phyloP scores from a whole-genome alignment of 768 basidiomycete genomes.

The Phylloporus scabripes region DNA sequence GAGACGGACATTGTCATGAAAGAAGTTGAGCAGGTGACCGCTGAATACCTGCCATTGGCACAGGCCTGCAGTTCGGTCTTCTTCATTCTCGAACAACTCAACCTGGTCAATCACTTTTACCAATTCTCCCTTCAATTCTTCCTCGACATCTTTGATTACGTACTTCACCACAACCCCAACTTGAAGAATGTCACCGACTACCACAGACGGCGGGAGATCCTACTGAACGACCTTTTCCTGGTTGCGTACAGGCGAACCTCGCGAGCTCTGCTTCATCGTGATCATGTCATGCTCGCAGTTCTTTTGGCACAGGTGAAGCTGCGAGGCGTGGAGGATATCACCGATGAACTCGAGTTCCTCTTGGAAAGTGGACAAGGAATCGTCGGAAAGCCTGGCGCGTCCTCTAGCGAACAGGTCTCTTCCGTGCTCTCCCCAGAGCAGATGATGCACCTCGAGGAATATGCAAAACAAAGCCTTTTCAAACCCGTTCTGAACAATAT shows the following conservation, averaged over 20 bases:
- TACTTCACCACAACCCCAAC: constrained; percentile 89
- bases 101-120: constrained; percentile 95
- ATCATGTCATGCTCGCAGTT: constrained; percentile 87
- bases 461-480: constrained; percentile 70
- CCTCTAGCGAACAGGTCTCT: constrained; percentile 35
- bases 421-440: constrained; percentile 62
- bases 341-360: constrained; percentile 87
- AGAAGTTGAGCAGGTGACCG: constrained; percentile 93
- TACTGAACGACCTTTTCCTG: constrained; percentile 86
- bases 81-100: constrained; percentile 94
- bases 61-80: constrained; percentile 95
- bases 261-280: constrained; percentile 81
- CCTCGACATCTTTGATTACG: constrained; percentile 96
- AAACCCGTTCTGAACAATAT: constrained; percentile 67
- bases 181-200: constrained; percentile 75
- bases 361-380: constrained; percentile 79
- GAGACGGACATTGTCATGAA: constrained; percentile 95
- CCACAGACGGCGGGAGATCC: constrained; percentile 64
- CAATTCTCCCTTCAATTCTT: constrained; percentile 98
- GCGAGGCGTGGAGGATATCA: constrained; percentile 70
- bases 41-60: constrained; percentile 90
- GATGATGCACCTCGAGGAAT: constrained; percentile 58
- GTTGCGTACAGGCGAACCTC: constrained; percentile 86
- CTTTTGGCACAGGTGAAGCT: constrained; percentile 87
- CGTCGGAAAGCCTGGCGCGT: constrained; percentile 31